Base-by-base conservation (phyloP, 2,329 filamentous ascomycete species). In the Cadophora gregata region DNA sequence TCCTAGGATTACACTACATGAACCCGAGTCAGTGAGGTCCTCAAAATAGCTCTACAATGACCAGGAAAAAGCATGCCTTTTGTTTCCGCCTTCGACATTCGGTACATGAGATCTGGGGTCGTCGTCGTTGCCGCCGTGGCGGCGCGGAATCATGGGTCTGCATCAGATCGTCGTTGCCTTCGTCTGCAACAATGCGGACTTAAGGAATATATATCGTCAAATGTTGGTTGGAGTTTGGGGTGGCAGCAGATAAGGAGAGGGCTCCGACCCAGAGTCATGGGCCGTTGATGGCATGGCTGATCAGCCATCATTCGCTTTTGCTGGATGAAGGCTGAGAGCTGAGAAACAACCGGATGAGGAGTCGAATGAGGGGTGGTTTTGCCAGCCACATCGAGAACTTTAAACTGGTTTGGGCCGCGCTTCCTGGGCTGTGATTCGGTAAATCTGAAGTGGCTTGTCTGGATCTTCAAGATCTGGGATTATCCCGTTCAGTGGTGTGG, bases 71-170 rank as follows among this genome's bases (percentile, higher is more conserved):
- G 21, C 62, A n/a, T 27, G 63, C 67, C 64, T 68, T 68, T 47
- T 68, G 67, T 42, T 68, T 68, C 36, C 67, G 53, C 24, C 67
- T 58, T 42, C 67, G 56, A 33, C 67, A 68, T 48, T 68, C 67
- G 29, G 67, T 66, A 51, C 67, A 68, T 16, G 63, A 66, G 25
- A 66, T 33, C n/a, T 66, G 64, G 10, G 64, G 33, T n/a, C 61
- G 50, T 33, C 59, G 59, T 51, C 64, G 27, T 45, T 58, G 60
- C 7, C 60, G 60, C 10, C 47, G 60, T 33, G 60, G 60, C 36
- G 60, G n/a, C 12, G 29, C 33, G 29, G 27, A n/a, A 19, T 42
- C 48, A 36, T 10, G 31, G 31, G 60, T 42, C 47, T 27, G 47
- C 53, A 58, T 58, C 50, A 38, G 29, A 14, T 9, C 19, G n/a